phyloP scores from a whole-genome alignment of 345 rosid species.

The Salix exigua region DNA sequence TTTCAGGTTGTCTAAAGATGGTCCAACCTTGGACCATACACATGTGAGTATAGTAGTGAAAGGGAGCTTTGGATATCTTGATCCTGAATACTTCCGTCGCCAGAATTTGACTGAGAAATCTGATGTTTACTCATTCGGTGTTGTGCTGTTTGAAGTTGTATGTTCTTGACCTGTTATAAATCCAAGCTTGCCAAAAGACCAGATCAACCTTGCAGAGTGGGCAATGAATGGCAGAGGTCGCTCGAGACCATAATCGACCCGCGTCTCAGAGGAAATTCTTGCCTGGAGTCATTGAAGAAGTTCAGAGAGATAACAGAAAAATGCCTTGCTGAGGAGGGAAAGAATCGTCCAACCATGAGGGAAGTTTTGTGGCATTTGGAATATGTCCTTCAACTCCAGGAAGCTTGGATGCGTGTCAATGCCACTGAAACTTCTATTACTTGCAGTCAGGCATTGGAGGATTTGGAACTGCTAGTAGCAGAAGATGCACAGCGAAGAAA shows the following conservation, averaged over 20 bases:
- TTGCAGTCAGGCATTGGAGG: conserved; percentile 35
- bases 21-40: conserved; percentile 89
- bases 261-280: conserved; percentile 43
- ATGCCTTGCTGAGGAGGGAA: conserved; percentile 80
- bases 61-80: conserved; percentile 92
- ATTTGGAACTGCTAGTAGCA: conserved; percentile 20
- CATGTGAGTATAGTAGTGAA: conserved; percentile 95
- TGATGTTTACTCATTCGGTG: conserved; percentile 85
- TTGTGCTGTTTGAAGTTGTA: conserved; percentile 74
- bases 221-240: conserved; percentile 59
- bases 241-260: conserved; percentile 67
- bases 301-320: conserved; percentile 89
- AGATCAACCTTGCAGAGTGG: conserved; percentile 96
- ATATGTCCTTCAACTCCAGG: conserved; percentile 77
- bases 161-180: conserved; percentile 90
- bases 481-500: conserved; percentile 8
- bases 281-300: conserved; percentile 67
- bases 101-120: conserved; percentile 90
- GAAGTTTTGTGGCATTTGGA: conserved; percentile 88
- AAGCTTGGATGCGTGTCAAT: conserved; percentile 56
- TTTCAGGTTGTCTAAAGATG: conserved; percentile 76
- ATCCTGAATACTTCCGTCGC: conserved; percentile 78
- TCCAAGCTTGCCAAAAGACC: conserved; percentile 81
- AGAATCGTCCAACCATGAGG: conserved; percentile 83
- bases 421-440: conserved; percentile 37